Evolutionary conservation across 208 protist genomes (phyloP).

Genomic region (Naegleria lovaniensis): DNA sequence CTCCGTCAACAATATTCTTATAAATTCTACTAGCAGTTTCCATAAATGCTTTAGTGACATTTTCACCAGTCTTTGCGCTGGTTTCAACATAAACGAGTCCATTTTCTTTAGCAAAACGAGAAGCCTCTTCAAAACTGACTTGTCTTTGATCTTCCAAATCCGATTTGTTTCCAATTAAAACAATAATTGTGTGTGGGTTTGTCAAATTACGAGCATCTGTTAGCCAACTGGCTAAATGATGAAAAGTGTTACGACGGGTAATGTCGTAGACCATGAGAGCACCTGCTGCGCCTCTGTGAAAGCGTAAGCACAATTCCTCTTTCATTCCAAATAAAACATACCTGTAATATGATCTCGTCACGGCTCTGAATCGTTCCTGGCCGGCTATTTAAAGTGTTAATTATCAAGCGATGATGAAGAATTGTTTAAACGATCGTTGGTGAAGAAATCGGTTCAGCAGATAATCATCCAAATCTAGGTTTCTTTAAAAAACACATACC

Average conservation of each 20-base stretch:
- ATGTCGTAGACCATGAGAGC: slow-evolving; percentile 92
- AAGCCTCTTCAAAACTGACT: slow-evolving; percentile 89
- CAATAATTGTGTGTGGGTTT: slow-evolving; percentile 70
- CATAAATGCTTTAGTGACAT: slow-evolving; percentile 86
- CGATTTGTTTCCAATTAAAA: slow-evolving; percentile 88
- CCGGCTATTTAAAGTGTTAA: neutral
- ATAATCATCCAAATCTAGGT: neutral
- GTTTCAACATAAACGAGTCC: slow-evolving; percentile 41
- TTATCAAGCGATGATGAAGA: neutral
- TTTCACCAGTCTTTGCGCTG: slow-evolving; percentile 73
- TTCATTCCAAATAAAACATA: too few species aligned
- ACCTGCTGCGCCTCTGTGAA: slow-evolving; percentile 72
- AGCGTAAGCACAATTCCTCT: too few species aligned
- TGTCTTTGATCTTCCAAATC: slow-evolving; percentile 87
- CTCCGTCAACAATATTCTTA: slow-evolving; percentile 55
- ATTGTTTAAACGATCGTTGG: neutral
- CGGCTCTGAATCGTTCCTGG: slow-evolving; percentile 70
- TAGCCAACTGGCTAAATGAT: slow-evolving; percentile 82
- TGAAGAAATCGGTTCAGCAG: neutral
- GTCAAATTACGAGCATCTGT: slow-evolving; percentile 80
- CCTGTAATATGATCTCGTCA: slow-evolving; percentile 87
- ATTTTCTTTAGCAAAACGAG: slow-evolving; percentile 86
- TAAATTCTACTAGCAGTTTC: slow-evolving; percentile 57
- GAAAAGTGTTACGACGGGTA: slow-evolving; percentile 68
- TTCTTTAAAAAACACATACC: slow-evolving; percentile 36